Evolutionary conservation across 148 eudicot species (phyloP), one percentile per base, ranked within the genome.

Genomic region (Fagopyrum homotropicum): DNA sequence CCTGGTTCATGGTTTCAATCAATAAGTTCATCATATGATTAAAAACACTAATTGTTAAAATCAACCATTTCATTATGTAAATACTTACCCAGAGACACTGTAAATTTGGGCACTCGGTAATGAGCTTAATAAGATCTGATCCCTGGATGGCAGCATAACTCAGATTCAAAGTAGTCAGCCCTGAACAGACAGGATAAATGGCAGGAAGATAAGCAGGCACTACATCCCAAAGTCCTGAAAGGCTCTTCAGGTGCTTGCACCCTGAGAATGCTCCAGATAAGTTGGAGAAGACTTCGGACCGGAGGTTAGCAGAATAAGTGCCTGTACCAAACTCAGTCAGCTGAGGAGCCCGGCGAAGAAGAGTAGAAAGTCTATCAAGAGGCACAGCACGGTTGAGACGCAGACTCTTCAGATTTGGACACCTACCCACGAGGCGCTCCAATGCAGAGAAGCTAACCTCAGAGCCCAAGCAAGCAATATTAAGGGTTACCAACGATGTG

Each of bases 171-270:
- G 88, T 89, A 45, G 99, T 95, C 30, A 95, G 87, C 77, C 87
- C 80, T 12, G 90, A 80, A 84, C 98, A 95, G 1, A 82, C 80
- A 19, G 98, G 80, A 82, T 89, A 88, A 4, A 89, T 55, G 12
- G 93, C 91, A 10, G 98, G 91, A 75, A 95, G 90, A 59, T 88
- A 95, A 61, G 88, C 75, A 6, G 99, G 93, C 74, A 81, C 91
- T 66, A 87, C 96, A 66, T 95, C 97, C 89, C 93, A 92, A 63
- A 95, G 85, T 40, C 97, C 99, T 19, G 97, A 92, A 50, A 95
- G 83, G 45, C 90, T 83, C 80, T 83, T 88, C 8, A 95, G 90
- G 49, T 81, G 56, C 79, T 92, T 90, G 84, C 94, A 95, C 71
- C 83, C 82, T 1, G 87, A 79, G 81, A 95, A 88, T 15, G 93